A percentile compares a stretch with the other conserved stretches of the same genome.
phyloP scores from a whole-genome alignment of 257 asterid genomes.

The Scutellaria barbata region DNA sequence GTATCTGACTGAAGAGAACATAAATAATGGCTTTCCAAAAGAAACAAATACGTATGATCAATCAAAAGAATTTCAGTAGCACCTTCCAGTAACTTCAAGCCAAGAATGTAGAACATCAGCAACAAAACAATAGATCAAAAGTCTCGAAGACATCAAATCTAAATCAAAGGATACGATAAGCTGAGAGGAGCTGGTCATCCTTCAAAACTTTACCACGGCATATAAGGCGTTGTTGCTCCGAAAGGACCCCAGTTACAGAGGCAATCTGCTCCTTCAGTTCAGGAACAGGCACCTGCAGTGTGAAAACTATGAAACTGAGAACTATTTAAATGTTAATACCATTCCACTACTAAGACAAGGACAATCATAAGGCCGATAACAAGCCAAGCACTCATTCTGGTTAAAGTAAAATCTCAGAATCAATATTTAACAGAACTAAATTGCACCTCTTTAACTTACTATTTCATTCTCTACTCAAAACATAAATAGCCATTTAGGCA shows the following conservation, averaged over 20 bases:
- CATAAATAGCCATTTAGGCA: slow-evolving; percentile 17
- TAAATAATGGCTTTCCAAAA: neutral
- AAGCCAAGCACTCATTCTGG: slow-evolving; percentile 11
- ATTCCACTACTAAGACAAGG: neutral
- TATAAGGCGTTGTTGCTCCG: slow-evolving; percentile 97
- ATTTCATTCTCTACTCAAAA: slow-evolving; percentile 20
- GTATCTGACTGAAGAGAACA: neutral
- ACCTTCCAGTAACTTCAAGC: slow-evolving; percentile 15
- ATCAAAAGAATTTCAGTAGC: slow-evolving; percentile 22
- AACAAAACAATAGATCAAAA: slow-evolving; percentile 26
- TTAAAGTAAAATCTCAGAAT: neutral
- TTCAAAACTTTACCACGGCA: slow-evolving; percentile 96
- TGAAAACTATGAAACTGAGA: slow-evolving; percentile 25
- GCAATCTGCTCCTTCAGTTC: slow-evolving; percentile 89
- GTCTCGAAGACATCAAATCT: slow-evolving; percentile 23
- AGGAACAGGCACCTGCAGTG: slow-evolving; percentile 89
- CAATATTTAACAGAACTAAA: slow-evolving; percentile 5
- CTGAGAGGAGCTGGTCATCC: slow-evolving; percentile 97
- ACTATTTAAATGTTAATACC: neutral
- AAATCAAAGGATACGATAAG: slow-evolving; percentile 89
- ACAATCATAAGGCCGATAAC: slow-evolving; percentile 2
- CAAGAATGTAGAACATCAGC: slow-evolving; percentile 13
- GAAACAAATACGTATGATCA: neutral
- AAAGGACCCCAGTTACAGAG: slow-evolving; percentile 79
- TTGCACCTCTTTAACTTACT: slow-evolving; percentile 23